Conservation (phyloP, 2,329 filamentous ascomycete genomes). For the Aspergillus sp. region DNA sequence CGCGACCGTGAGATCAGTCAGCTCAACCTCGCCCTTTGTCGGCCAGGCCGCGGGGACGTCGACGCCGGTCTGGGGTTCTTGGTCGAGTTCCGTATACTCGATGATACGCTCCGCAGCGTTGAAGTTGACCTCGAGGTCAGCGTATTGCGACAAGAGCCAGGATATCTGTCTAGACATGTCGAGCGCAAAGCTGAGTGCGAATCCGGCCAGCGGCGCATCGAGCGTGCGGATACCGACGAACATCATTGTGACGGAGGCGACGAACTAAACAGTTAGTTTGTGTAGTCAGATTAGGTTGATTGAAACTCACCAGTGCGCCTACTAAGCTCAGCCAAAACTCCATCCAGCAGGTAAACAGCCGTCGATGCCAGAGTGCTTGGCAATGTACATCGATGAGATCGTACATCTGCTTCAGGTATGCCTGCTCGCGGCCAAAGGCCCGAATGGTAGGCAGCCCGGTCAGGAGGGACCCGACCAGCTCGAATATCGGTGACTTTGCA, state of each 20-base stretch:
- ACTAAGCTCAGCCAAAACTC: slow-evolving; percentile 69
- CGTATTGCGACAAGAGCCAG: slow-evolving; percentile 67
- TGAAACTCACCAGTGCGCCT: slow-evolving; percentile 49
- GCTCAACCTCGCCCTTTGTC: slow-evolving; percentile 65
- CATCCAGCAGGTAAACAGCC: slow-evolving; percentile 76
- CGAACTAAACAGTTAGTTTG: slow-evolving; percentile 55
- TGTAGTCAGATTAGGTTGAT: not conserved
- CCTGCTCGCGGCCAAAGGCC: slow-evolving; percentile 67
- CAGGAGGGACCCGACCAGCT: slow-evolving; percentile 73
- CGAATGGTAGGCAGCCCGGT: slow-evolving; percentile 73
- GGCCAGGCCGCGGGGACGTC: slow-evolving; percentile 32
- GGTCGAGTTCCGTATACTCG: slow-evolving; percentile 46
- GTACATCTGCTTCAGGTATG: slow-evolving; percentile 71
- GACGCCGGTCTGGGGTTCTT: slow-evolving; percentile 19
- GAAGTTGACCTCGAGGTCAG: slow-evolving; percentile 58
- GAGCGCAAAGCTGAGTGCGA: slow-evolving; percentile 71
- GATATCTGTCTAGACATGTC: slow-evolving; percentile 66
- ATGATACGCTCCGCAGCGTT: slow-evolving; percentile 46
- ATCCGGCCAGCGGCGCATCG: slow-evolving; percentile 70
- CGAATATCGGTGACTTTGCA: slow-evolving; percentile 75
- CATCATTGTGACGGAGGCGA: slow-evolving; percentile 62
- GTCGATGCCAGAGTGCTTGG: slow-evolving; percentile 65
- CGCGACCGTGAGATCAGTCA: slow-evolving; percentile 68
- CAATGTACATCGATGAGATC: slow-evolving; percentile 66
- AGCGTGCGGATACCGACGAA: slow-evolving; percentile 63